Conservation (phyloP, 257 asterid genomes). For the Handroanthus guayacan region DNA sequence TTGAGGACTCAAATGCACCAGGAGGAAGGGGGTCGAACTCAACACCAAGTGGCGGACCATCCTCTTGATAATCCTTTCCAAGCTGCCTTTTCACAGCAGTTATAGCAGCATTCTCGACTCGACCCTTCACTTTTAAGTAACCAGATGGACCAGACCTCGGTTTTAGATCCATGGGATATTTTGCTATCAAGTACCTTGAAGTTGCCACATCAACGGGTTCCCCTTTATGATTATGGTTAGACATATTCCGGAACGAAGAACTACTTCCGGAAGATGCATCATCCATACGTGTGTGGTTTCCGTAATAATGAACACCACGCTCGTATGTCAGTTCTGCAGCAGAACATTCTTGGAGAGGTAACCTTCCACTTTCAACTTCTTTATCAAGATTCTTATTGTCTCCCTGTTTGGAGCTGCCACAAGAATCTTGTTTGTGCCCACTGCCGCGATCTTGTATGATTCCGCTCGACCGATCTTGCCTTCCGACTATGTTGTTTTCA, state of each 20-base stretch:
- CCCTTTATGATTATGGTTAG: slow-evolving; percentile 46
- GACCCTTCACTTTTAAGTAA: slow-evolving; percentile 89
- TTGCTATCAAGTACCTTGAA: slow-evolving; percentile 57
- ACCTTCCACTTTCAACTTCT: slow-evolving; percentile 83
- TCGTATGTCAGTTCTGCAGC: slow-evolving; percentile 62
- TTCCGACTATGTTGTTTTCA: slow-evolving; percentile 52
- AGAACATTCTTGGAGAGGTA: slow-evolving; percentile 55
- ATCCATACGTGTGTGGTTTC: slow-evolving; percentile 48
- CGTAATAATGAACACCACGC: slow-evolving; percentile 51
- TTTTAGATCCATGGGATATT: slow-evolving; percentile 53
- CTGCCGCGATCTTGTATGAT: slow-evolving; percentile 83
- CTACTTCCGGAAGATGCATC: slow-evolving; percentile 83
- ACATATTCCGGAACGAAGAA: slow-evolving; percentile 59
- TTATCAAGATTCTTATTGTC: slow-evolving; percentile 59
- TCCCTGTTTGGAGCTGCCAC: slow-evolving; percentile 93
- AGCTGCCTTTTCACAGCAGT: slow-evolving; percentile 90
- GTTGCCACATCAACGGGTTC: slow-evolving; percentile 49
- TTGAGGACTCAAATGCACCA: slow-evolving; percentile 72
- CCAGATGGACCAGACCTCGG: slow-evolving; percentile 89
- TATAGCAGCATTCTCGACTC: slow-evolving; percentile 76
- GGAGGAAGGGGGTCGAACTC: slow-evolving; percentile 89
- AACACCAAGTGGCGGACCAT: slow-evolving; percentile 92
- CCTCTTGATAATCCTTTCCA: slow-evolving; percentile 73
- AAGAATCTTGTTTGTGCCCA: slow-evolving; percentile 91
- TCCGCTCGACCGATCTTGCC: slow-evolving; percentile 81